Percentiles rank a stretch among this genome's conserved stretches.
phyloP scores from a whole-genome alignment of 140 eudicot genomes.

The Ambrosia hybrid region DNA sequence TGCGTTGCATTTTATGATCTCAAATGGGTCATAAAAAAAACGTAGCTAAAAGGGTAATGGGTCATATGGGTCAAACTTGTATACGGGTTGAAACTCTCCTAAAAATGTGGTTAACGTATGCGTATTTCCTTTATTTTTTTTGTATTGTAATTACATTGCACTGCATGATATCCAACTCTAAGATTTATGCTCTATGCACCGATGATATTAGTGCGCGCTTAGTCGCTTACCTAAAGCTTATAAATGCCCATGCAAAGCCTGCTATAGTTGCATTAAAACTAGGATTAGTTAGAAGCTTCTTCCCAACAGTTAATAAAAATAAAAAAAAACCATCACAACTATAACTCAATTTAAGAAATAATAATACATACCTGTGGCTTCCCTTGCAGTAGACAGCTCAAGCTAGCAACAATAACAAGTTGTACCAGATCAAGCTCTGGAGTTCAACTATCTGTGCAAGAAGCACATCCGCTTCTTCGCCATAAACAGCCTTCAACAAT shows the following conservation, averaged over 20 bases:
- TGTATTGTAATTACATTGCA: too few species aligned
- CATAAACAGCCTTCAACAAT: slow-evolving; percentile 62
- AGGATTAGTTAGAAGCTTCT: slow-evolving; percentile 74
- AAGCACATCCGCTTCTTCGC: slow-evolving; percentile 55
- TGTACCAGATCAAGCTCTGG: slow-evolving; percentile 80
- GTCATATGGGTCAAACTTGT: not conserved
- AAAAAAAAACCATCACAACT: not conserved
- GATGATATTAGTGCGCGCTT: not conserved
- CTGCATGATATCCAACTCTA: slow-evolving; percentile 34
- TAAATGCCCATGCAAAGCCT: slow-evolving; percentile 75
- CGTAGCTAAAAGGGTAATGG: not conserved
- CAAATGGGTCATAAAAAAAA: slow-evolving; percentile 2
- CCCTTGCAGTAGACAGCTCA: slow-evolving; percentile 55
- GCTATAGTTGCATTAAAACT: slow-evolving; percentile 63
- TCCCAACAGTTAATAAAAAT: slow-evolving; percentile 44
- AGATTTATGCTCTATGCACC: not conserved
- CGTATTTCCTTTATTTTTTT: too few species aligned
- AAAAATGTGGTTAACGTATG: not conserved
- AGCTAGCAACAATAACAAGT: slow-evolving; percentile 61
- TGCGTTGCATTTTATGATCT: not conserved
- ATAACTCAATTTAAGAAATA: too few species aligned
- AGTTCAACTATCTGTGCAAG: slow-evolving; percentile 69
- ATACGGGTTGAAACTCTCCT: not conserved
- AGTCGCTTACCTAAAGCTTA: slow-evolving; percentile 62
- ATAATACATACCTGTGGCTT: slow-evolving; percentile 45